Percentiles rank a stretch among this genome's conserved stretches.
Conservation (phyloP, 2,329 filamentous ascomycete species). For the Orbilia quercus region DNA sequence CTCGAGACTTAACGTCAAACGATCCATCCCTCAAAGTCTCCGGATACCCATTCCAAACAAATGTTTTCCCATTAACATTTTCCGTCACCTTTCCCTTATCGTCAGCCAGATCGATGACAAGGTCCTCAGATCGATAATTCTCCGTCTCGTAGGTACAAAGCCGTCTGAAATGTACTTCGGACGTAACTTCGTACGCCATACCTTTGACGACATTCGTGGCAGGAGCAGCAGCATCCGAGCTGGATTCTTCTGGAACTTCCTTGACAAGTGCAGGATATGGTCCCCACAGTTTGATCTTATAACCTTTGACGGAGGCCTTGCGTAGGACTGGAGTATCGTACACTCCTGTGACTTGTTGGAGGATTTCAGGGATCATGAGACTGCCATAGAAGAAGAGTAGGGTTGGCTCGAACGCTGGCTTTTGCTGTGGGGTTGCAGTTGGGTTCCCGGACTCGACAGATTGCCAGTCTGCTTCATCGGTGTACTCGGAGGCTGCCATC, state of each 20-base stretch:
- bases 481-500: constrained; percentile 1
- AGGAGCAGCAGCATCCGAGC: too few species aligned
- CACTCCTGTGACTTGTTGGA: neutral
- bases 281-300: constrained; percentile 27
- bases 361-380: constrained; percentile 8
- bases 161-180: constrained; percentile 15
- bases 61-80: constrained; percentile 3
- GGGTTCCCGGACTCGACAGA: neutral
- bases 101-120: neutral
- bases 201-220: neutral
- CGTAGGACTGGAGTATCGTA: constrained; percentile 2
- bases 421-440: neutral
- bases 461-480: neutral
- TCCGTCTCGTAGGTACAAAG: constrained; percentile 7
- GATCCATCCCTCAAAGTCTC: neutral
- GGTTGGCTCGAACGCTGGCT: constrained; percentile 11
- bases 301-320: neutral
- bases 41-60: constrained; percentile 14
- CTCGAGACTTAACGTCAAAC: neutral
- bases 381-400: constrained; percentile 22
- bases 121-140: neutral
- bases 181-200: neutral
- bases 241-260: neutral
- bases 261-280: constrained; percentile 18
- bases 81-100: neutral